Conservation (phyloP, 78 protist species). For the Diacronema lutheri region DNA sequence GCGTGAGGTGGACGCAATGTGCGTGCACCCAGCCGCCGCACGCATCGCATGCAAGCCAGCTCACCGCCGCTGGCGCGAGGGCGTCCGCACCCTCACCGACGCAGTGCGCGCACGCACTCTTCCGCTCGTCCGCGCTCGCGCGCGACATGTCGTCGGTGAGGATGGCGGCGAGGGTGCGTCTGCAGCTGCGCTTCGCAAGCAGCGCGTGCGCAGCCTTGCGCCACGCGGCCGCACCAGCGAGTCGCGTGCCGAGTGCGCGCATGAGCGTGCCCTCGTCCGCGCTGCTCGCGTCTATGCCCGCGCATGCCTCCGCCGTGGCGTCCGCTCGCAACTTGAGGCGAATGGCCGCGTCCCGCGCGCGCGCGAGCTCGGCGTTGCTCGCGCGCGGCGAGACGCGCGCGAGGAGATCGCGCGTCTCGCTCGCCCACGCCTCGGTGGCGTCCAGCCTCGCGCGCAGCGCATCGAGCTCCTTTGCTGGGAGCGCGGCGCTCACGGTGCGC, state of each 20-base stretch:
- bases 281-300: neutral
- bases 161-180: neutral
- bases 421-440: no score
- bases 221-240: neutral
- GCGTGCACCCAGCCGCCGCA: constrained; percentile 4
- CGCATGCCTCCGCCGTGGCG: no score
- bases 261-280: neutral
- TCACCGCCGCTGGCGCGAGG: no score
- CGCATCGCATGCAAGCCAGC: neutral
- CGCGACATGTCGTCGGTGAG: neutral
- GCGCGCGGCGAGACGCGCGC: no score
- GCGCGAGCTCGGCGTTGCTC: no score
- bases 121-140: neutral
- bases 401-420: no score
- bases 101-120: neutral
- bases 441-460: no score
- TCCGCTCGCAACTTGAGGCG: no score
- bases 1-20: neutral
- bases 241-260: neutral
- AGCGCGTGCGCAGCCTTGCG: neutral
- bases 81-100: neutral
- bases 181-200: neutral
- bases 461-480: no score
- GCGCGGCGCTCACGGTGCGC: no score
- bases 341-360: no score